Evolutionary conservation across 2,329 filamentous ascomycete genomes (phyloP).

Genomic region (Xylaria sp.): DNA sequence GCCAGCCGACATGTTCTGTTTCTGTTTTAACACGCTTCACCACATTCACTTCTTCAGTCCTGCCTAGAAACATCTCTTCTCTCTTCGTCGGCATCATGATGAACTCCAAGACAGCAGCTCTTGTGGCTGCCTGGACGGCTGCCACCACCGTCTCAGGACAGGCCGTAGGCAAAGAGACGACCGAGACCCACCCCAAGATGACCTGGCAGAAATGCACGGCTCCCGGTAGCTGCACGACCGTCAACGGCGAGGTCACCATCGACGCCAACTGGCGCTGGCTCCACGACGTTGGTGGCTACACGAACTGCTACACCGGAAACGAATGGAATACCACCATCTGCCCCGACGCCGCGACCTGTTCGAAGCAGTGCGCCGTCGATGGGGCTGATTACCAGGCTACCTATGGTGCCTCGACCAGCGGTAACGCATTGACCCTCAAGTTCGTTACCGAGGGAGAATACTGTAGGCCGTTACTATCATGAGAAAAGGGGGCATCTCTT

Average conservation of each 20-base stretch:
- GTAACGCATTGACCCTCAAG: slow-evolving; percentile 59
- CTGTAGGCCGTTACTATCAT: slow-evolving; percentile 36
- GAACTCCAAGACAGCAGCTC: slow-evolving; percentile 45
- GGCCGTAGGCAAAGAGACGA: slow-evolving; percentile 53
- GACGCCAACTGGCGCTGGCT: slow-evolving; percentile 66
- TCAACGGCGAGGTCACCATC: slow-evolving; percentile 58
- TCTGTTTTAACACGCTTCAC: slow-evolving; percentile 19
- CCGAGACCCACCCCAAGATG: slow-evolving; percentile 59
- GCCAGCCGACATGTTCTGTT: slow-evolving; percentile 13
- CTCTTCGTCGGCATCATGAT: slow-evolving; percentile 35
- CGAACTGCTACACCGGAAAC: slow-evolving; percentile 62
- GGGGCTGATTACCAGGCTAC: slow-evolving; percentile 58
- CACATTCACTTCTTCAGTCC: slow-evolving; percentile 24
- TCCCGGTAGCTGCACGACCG: slow-evolving; percentile 56
- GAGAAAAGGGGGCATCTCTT: neutral
- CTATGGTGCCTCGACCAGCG: slow-evolving; percentile 60
- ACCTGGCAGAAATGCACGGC: slow-evolving; percentile 59
- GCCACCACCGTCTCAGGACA: slow-evolving; percentile 52
- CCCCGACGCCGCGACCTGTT: slow-evolving; percentile 53
- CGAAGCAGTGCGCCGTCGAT: slow-evolving; percentile 57
- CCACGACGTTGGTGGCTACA: slow-evolving; percentile 54
- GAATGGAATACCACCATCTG: slow-evolving; percentile 52
- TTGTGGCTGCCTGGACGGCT: slow-evolving; percentile 51
- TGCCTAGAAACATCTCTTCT: slow-evolving; percentile 10
- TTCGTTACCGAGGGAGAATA: slow-evolving; percentile 61